Percentiles rank a stretch among this genome's conserved stretches.
These are phyloP conservation scores for Zasmidium cellare DNA, from an alignment of 2,329 filamentous ascomycete genomes.

Conservation along the genomic window DNA sequence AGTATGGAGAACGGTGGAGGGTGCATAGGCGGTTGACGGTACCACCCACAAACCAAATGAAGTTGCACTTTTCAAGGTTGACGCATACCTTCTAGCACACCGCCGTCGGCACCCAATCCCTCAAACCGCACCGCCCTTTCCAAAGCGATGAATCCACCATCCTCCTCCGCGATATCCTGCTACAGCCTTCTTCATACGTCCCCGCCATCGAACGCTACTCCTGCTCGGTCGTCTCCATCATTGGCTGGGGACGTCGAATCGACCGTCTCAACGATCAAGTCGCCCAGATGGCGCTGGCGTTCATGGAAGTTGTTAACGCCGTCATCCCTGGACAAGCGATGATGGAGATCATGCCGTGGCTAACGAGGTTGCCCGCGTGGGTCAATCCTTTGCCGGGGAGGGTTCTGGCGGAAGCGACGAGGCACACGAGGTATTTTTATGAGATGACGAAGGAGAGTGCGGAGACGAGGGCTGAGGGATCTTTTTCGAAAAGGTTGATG, in stretches of 20 bases:
- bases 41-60: neutral
- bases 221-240: conserved; percentile 13
- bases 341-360: conserved; percentile 31
- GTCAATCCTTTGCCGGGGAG: neutral
- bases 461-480: neutral
- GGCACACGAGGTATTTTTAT: neutral
- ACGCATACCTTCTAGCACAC: conserved; percentile 8
- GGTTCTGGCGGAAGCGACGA: no score
- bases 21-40: conserved; percentile 19
- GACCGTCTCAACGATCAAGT: conserved; percentile 16
- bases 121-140: conserved; percentile 16
- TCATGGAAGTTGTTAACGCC: conserved; percentile 20
- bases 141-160: conserved; percentile 22
- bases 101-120: conserved; percentile 21
- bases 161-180: conserved; percentile 17
- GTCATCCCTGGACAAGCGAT: conserved; percentile 19
- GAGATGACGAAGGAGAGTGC: neutral
- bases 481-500: neutral
- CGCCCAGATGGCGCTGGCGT: conserved; percentile 16
- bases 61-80: neutral
- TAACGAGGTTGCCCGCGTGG: conserved; percentile 46
- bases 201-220: conserved; percentile 24
- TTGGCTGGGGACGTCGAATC: conserved; percentile 24
- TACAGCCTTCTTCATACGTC: conserved; percentile 11
- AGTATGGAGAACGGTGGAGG: conserved; percentile 22